These are phyloP conservation scores for Talaromyces sp. DNA, from an alignment of 2,329 filamentous ascomycete genomes.

Conservation along the genomic window DNA sequence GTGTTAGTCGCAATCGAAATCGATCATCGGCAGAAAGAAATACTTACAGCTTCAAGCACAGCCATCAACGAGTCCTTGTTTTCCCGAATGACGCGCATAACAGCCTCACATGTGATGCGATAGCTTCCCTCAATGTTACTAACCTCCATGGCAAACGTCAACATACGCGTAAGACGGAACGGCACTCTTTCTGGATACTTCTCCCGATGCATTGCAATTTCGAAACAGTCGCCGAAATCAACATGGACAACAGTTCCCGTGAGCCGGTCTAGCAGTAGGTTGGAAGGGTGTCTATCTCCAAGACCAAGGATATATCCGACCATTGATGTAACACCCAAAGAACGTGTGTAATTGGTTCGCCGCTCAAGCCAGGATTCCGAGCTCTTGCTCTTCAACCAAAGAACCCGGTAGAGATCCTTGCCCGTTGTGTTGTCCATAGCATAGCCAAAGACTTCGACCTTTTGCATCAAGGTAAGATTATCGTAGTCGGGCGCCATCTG, in stretches of 20 bases:
- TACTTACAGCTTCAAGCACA: slow-evolving; percentile 87
- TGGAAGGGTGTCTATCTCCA: slow-evolving; percentile 94
- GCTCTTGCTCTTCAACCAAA: slow-evolving; percentile 98
- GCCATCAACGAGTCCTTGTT: slow-evolving; percentile 99
- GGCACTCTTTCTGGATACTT: slow-evolving; percentile 97
- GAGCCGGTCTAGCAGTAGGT: slow-evolving; percentile 91
- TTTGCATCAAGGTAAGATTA: slow-evolving; percentile 98
- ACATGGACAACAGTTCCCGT: slow-evolving; percentile 98
- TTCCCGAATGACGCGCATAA: slow-evolving; percentile 91
- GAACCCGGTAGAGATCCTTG: slow-evolving; percentile 92
- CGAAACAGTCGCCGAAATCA: slow-evolving; percentile 98
- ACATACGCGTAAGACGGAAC: slow-evolving; percentile 96
- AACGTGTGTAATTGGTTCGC: slow-evolving; percentile 97
- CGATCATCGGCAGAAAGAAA: neutral
- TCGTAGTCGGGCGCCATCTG: slow-evolving; percentile 99
- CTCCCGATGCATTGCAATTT: slow-evolving; percentile 98
- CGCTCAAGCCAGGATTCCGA: slow-evolving; percentile 97
- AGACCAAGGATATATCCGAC: slow-evolving; percentile 98
- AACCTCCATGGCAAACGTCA: slow-evolving; percentile 99
- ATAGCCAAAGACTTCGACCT: slow-evolving; percentile 98
- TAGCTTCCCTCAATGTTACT: slow-evolving; percentile 99
- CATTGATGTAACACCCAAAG: slow-evolving; percentile 99
- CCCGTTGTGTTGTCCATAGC: slow-evolving; percentile 98
- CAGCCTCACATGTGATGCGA: slow-evolving; percentile 94
- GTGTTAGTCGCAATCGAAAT: neutral